Evolutionary conservation across 2,329 filamentous ascomycete species (phyloP), one percentile per base, ranked within the genome.

Genomic region (Tolypocladium endophyticum): DNA sequence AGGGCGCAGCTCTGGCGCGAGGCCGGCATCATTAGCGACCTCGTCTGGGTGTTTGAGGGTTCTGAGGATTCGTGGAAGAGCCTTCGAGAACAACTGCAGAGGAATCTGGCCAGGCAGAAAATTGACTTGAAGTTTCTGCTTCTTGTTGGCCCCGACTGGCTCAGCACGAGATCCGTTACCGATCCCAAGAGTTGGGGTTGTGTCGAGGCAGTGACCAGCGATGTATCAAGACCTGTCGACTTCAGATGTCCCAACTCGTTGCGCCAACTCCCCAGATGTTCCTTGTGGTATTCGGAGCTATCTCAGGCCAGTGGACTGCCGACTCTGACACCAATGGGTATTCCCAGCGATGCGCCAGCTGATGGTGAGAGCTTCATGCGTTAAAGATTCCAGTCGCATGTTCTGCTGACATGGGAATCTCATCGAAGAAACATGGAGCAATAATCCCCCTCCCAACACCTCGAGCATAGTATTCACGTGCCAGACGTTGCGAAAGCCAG

Each of bases 1-100:
- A 64, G 72, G 28, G 59, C 60, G 5, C 57, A 43, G 12, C 66
- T 73, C 5, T 73, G 71, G 71, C 58, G 62, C 0, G 63, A 63
- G 1, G 25, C 58, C 0, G 59, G 43, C 0, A 52, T 57, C 30
- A 12, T n/a, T 28, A 3, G 2, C 0, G 61, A 69, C n/a, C 68
- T 68, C 64, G 62, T 62, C 0, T 72, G 68, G 68, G 58, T 69
- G 1, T 70, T 66, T 36, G 62, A 66, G 11, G 56, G 56, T 1
- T 56, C 64, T 1, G 63, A 67, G 36, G 41, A 33, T 0, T 55
- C 58, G 25, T 70, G 68, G 66, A 18, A 35, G 0, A 18, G 6
- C 0, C 63, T 70, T 30, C 65, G 63, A 0, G 1, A 30, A 1
- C 35, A 60, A 2, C 39, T 71, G 4, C 47, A 59, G 12, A 28